phyloP scores from a whole-genome alignment of 2,329 filamentous ascomycete species.

The Xylariales sp. region DNA sequence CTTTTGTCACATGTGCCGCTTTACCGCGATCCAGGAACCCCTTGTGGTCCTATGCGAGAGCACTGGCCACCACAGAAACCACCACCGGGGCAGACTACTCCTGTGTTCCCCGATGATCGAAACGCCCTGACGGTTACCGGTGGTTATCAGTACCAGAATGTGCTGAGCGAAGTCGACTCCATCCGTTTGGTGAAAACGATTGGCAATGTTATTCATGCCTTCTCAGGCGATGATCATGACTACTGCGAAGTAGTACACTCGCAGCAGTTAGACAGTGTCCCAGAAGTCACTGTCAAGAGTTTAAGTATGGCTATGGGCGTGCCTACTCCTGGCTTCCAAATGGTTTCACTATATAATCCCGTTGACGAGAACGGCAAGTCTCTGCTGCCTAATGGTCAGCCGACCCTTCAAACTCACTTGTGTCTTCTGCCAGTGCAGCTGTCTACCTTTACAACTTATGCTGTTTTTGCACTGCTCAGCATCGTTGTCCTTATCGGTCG shows the following conservation, averaged over 20 bases:
- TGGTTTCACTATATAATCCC: slow-evolving; percentile 90
- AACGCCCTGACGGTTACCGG: slow-evolving; percentile 73
- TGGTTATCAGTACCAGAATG: slow-evolving; percentile 97
- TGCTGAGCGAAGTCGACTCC: slow-evolving; percentile 74
- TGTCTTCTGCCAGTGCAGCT: slow-evolving; percentile 89
- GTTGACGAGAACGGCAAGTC: slow-evolving; percentile 58
- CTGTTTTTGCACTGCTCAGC: slow-evolving; percentile 52
- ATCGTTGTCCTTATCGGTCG: slow-evolving; percentile 46
- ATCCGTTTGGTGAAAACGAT: slow-evolving; percentile 70
- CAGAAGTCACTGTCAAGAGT: slow-evolving; percentile 92
- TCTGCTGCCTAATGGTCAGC: slow-evolving; percentile 33
- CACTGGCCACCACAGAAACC: slow-evolving; percentile 69
- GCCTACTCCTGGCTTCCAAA: slow-evolving; percentile 76
- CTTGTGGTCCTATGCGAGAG: slow-evolving; percentile 84
- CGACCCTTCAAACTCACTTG: slow-evolving; percentile 80
- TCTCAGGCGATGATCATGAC: slow-evolving; percentile 96
- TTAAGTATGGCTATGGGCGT: slow-evolving; percentile 97
- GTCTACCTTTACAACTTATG: slow-evolving; percentile 77
- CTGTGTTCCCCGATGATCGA: slow-evolving; percentile 58
- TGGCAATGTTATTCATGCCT: slow-evolving; percentile 79
- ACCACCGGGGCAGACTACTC: slow-evolving; percentile 50
- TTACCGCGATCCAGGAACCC: slow-evolving; percentile 75
- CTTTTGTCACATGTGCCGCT: slow-evolving; percentile 89
- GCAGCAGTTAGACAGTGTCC: slow-evolving; percentile 58
- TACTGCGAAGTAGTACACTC: slow-evolving; percentile 89